Conservation (phyloP, 495 filamentous ascomycete species). For the Astrothelium subdiscretum region DNA sequence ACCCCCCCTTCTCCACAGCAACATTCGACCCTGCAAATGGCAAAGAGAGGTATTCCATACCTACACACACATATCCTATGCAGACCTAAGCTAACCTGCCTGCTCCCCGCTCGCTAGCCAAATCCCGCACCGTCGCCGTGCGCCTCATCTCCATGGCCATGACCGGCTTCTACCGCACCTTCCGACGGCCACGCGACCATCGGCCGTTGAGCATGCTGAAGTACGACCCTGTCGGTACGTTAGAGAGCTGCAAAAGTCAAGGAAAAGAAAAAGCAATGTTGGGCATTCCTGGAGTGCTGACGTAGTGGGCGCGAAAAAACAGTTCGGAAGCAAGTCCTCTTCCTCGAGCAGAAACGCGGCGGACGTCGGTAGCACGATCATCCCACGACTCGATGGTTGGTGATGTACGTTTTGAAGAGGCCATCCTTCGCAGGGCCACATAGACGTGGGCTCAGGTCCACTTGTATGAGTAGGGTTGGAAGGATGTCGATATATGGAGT, state of each 20-base stretch:
- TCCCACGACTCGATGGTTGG: neutral
- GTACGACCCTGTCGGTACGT: slow-evolving; percentile 94
- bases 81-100: neutral
- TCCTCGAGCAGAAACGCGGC: slow-evolving; percentile 73
- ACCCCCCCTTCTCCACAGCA: neutral
- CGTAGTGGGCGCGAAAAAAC: neutral
- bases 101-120: slow-evolving; percentile 43
- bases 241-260: neutral
- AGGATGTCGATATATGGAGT: too few species aligned
- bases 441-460: too few species aligned
- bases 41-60: slow-evolving; percentile 13
- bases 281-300: neutral
- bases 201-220: slow-evolving; percentile 93
- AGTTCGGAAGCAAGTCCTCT: slow-evolving; percentile 84
- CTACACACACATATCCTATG: too few species aligned
- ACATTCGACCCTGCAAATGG: slow-evolving; percentile 1
- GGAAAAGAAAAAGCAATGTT: neutral
- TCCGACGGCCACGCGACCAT: slow-evolving; percentile 67
- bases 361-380: neutral
- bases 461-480: too few species aligned
- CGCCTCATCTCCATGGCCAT: slow-evolving; percentile 97
- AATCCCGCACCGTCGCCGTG: slow-evolving; percentile 83
- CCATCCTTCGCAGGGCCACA: too few species aligned
- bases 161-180: slow-evolving; percentile 92
- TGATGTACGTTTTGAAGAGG: neutral